phyloP scores from a whole-genome alignment of 495 filamentous ascomycete species.

The Astrothelium macrocarpum region DNA sequence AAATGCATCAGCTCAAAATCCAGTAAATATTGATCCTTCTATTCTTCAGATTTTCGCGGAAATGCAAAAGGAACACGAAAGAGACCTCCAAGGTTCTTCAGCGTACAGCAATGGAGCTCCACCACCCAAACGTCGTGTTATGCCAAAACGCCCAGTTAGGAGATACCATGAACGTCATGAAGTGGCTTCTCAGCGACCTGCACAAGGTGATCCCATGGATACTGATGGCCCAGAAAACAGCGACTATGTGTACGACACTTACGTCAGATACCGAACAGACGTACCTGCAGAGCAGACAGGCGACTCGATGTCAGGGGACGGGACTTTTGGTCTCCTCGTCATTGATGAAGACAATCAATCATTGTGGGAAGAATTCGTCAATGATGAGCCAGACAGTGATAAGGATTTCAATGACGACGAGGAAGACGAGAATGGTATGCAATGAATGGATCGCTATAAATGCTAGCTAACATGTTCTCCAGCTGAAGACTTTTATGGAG shows the following conservation, averaged over 20 bases:
- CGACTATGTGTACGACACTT: slow-evolving; percentile 58
- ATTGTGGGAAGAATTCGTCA: slow-evolving; percentile 46
- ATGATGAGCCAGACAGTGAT: slow-evolving; percentile 44
- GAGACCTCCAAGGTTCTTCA: not conserved
- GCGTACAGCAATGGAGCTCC: not conserved
- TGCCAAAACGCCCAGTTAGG: not conserved
- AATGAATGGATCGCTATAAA: not conserved
- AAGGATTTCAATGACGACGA: slow-evolving; percentile 51
- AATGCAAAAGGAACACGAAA: not conserved
- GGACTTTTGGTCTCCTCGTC: slow-evolving; percentile 44
- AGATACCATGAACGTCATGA: not conserved
- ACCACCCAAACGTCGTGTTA: not conserved
- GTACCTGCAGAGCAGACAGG: not conserved
- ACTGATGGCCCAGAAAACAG: slow-evolving; percentile 36
- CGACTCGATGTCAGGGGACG: slow-evolving; percentile 9
- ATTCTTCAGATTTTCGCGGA: not conserved
- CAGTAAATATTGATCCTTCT: not conserved
- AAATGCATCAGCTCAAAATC: not conserved
- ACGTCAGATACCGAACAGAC: slow-evolving; percentile 38
- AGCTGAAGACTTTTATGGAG: slow-evolving; percentile 57
- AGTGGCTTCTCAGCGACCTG: not conserved
- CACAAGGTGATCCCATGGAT: slow-evolving; percentile 21
- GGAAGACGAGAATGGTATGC: slow-evolving; percentile 51
- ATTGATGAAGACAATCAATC: slow-evolving; percentile 50
- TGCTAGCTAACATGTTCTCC: slow-evolving; percentile 10